A percentile compares a stretch with the other conserved stretches of the same genome.
These are phyloP conservation scores for Chaetomidium leptoderma DNA, from an alignment of 495 filamentous ascomycete genomes.

Conservation along the genomic window DNA sequence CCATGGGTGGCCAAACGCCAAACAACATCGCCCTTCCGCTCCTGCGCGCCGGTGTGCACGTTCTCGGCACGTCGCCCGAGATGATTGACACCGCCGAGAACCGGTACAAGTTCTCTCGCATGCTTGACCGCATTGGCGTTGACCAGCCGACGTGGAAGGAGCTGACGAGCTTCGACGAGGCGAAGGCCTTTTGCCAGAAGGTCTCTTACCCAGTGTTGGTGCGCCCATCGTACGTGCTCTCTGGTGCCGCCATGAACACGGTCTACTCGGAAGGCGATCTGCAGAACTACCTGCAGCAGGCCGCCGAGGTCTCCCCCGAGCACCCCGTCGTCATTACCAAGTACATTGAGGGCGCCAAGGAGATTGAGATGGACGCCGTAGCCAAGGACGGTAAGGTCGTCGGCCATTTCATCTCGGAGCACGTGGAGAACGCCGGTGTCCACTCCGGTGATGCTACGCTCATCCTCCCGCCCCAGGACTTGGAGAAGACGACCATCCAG, in stretches of 20 bases:
- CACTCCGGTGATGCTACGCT: slow-evolving; percentile 95
- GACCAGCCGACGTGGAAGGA: slow-evolving; percentile 99
- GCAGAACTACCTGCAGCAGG: slow-evolving; percentile 81
- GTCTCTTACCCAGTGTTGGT: slow-evolving; percentile 93
- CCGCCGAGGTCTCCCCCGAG: slow-evolving; percentile 86
- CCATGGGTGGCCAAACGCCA: slow-evolving; percentile 96
- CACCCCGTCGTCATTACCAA: slow-evolving; percentile 98
- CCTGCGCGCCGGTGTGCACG: slow-evolving; percentile 81
- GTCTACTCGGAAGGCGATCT: slow-evolving; percentile 86
- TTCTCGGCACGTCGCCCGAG: slow-evolving; percentile 92
- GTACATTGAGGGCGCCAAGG: slow-evolving; percentile 94
- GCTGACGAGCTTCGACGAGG: slow-evolving; percentile 82
- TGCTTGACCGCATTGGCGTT: slow-evolving; percentile 91
- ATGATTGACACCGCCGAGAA: slow-evolving; percentile 99
- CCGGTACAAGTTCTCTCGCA: slow-evolving; percentile 96
- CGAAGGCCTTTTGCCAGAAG: slow-evolving; percentile 73
- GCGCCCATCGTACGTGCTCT: slow-evolving; percentile 91
- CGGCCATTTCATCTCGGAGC: slow-evolving; percentile 90
- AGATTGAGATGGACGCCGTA: slow-evolving; percentile 97
- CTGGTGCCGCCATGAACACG: slow-evolving; percentile 96
- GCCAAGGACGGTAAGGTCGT: slow-evolving; percentile 81
- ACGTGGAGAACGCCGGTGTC: slow-evolving; percentile 93
- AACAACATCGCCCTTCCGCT: slow-evolving; percentile 96
- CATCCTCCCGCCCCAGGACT: slow-evolving; percentile 90
- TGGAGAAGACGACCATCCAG: slow-evolving; percentile 80